These are phyloP conservation scores for Magnolia officinalis DNA, from an alignment of 164 flowering plant genomes.

Conservation along the genomic window DNA sequence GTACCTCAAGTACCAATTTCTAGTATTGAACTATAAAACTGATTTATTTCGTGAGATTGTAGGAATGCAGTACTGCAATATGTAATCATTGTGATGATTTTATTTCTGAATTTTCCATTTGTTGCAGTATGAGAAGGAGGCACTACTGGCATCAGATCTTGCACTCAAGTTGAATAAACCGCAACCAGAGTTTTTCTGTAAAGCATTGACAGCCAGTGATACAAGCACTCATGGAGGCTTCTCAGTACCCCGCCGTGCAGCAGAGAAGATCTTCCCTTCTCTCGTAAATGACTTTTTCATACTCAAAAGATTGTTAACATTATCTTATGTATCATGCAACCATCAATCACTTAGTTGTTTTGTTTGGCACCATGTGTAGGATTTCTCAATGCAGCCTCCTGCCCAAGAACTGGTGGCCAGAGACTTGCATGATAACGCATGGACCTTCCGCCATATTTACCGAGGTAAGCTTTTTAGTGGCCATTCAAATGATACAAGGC, in stretches of 20 bases:
- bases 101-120: background rate
- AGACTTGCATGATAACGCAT: conserved; percentile 81
- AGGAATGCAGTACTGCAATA: too few relatives aligned
- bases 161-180: conserved; percentile 69
- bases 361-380: conserved; percentile 33
- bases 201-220: conserved; percentile 97
- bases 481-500: too few relatives aligned
- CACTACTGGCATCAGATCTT: conserved; percentile 81
- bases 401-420: conserved; percentile 87
- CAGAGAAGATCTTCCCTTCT: conserved; percentile 96
- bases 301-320: background rate
- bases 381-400: conserved; percentile 90
- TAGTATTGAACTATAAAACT: too few relatives aligned
- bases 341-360: background rate
- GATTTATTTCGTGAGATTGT: too few relatives aligned
- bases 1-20: too few relatives aligned
- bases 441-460: conserved; percentile 94
- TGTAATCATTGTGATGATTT: background rate
- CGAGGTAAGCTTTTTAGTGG: conserved; percentile 45
- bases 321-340: background rate
- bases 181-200: conserved; percentile 90
- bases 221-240: conserved; percentile 99
- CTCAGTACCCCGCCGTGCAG: conserved; percentile 98
- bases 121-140: conserved; percentile 84
- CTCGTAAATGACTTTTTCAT: conserved; percentile 48